Percentiles rank a stretch among this genome's conserved stretches.
Evolutionary conservation across 495 filamentous ascomycete species (phyloP).

Genomic region (Gamarada debralockiae): DNA sequence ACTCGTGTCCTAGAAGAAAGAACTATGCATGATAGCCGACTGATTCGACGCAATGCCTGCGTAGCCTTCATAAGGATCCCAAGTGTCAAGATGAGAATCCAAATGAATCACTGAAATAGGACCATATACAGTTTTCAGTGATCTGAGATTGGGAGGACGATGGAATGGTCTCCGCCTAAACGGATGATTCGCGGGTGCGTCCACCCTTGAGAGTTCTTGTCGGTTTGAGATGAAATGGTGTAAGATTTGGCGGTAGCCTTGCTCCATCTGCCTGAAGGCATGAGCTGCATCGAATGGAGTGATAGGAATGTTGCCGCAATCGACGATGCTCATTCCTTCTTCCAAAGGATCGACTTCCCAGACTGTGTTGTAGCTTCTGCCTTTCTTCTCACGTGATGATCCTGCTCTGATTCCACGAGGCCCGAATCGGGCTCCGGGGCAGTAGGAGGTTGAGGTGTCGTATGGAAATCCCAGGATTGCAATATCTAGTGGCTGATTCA

Average conservation of each 20-base stretch:
- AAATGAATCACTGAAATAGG: slow-evolving; percentile 69
- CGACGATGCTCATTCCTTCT: slow-evolving; percentile 57
- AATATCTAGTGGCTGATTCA: slow-evolving; percentile 48
- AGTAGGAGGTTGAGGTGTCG: slow-evolving; percentile 35
- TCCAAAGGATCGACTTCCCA: slow-evolving; percentile 34
- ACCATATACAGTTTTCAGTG: slow-evolving; percentile 41
- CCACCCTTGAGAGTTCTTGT: neutral
- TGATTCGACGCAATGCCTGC: slow-evolving; percentile 27
- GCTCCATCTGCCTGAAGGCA: slow-evolving; percentile 65
- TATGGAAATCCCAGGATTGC: slow-evolving; percentile 64
- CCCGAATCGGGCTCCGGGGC: slow-evolving; percentile 76
- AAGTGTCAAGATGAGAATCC: slow-evolving; percentile 57
- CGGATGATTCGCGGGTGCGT: slow-evolving; percentile 61
- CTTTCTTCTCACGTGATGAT: slow-evolving; percentile 27
- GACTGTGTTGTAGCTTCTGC: slow-evolving; percentile 27
- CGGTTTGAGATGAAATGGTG: neutral
- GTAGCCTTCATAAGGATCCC: slow-evolving; percentile 11
- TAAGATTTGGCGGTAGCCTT: slow-evolving; percentile 37
- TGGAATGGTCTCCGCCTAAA: slow-evolving; percentile 76
- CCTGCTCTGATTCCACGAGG: slow-evolving; percentile 74
- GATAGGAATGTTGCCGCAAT: slow-evolving; percentile 69
- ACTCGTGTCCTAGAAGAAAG: slow-evolving; percentile 31
- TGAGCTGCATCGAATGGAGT: slow-evolving; percentile 62
- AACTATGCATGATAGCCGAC: slow-evolving; percentile 30
- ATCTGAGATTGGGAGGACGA: slow-evolving; percentile 68